phyloP scores from a whole-genome alignment of 2,329 filamentous ascomycete species.

The Hawksworthiomyces lignivorus region DNA sequence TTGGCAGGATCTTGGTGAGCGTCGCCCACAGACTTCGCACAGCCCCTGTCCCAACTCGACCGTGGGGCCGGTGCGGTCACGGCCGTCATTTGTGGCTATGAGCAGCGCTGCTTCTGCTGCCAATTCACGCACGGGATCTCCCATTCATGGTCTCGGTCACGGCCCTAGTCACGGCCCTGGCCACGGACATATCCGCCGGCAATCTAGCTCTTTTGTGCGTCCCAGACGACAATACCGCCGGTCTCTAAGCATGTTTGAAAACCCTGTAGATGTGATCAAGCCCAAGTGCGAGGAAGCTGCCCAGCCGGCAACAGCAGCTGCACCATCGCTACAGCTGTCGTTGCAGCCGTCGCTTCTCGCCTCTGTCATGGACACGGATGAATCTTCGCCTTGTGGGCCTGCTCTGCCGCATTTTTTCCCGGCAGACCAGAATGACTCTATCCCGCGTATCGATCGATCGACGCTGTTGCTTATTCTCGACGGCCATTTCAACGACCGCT shows the following conservation, averaged over 20 bases:
- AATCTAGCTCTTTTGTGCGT: conserved; percentile 62
- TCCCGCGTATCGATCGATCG: conserved; percentile 76
- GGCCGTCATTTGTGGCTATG: conserved; percentile 57
- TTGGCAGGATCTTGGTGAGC: conserved; percentile 33
- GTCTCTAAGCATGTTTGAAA: conserved; percentile 96
- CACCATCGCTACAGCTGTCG: not conserved
- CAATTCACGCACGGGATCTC: conserved; percentile 62
- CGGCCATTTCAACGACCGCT: conserved; percentile 69
- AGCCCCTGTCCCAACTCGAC: conserved; percentile 46
- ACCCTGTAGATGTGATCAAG: conserved; percentile 80
- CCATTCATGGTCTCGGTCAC: conserved; percentile 34
- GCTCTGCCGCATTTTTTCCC: conserved; percentile 77
- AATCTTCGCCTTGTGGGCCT: conserved; percentile 51
- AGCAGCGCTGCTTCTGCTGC: conserved; percentile 28
- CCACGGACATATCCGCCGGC: conserved; percentile 64
- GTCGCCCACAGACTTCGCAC: conserved; percentile 52
- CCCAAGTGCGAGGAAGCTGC: conserved; percentile 56
- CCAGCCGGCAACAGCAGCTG: conserved; percentile 40
- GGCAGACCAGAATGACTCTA: conserved; percentile 72
- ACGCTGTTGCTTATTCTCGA: conserved; percentile 84
- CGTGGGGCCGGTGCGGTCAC: conserved; percentile 53
- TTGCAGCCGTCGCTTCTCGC: conserved; percentile 51
- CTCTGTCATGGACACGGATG: conserved; percentile 78
- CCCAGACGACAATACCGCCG: conserved; percentile 84
- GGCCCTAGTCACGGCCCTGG: conserved; percentile 18